A percentile compares a stretch with the other conserved stretches of the same genome.
phyloP scores from a whole-genome alignment of 2,329 filamentous ascomycete genomes.

The Fusarium nematophilum region DNA sequence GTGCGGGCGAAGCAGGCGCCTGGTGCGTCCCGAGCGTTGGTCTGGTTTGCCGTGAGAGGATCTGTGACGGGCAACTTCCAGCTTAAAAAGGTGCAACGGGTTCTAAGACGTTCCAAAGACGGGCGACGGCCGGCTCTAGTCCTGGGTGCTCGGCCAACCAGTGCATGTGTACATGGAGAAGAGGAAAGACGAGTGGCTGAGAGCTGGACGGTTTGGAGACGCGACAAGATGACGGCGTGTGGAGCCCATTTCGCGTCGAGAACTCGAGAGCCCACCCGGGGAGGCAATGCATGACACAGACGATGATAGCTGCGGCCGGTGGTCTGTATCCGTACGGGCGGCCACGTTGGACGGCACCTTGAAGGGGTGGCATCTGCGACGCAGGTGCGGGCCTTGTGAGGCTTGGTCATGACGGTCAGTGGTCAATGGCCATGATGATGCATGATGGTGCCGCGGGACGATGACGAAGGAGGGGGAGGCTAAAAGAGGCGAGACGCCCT shows the following conservation, averaged over 20 bases:
- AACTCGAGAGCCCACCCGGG: conserved; percentile 26
- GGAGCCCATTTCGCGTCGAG: conserved; percentile 34
- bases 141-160: conserved; percentile 36
- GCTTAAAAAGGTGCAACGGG: conserved; percentile 27
- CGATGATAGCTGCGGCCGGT: conserved; percentile 19
- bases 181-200: conserved; percentile 23
- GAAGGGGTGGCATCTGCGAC: conserved; percentile 14
- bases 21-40: conserved; percentile 18
- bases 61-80: conserved; percentile 13
- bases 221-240: conserved; percentile 32
- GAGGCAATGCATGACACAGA: conserved; percentile 39
- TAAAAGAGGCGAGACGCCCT: conserved; percentile 24
- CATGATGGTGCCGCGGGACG: conserved; percentile 41
- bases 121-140: conserved; percentile 18
- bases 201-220: conserved; percentile 23
- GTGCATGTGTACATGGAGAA: conserved; percentile 28
- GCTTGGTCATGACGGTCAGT: conserved; percentile 30
- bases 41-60: conserved; percentile 25
- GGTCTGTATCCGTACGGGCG: background rate
- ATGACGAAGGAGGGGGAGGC: conserved; percentile 35
- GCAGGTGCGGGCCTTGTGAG: conserved; percentile 17
- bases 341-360: conserved; percentile 14
- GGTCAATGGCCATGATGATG: conserved; percentile 33
- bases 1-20: conserved; percentile 23
- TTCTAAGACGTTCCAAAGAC: conserved; percentile 28